These are phyloP conservation scores for Colletotrichum liaoningense DNA, from an alignment of 2,329 filamentous ascomycete species.

Conservation along the genomic window DNA sequence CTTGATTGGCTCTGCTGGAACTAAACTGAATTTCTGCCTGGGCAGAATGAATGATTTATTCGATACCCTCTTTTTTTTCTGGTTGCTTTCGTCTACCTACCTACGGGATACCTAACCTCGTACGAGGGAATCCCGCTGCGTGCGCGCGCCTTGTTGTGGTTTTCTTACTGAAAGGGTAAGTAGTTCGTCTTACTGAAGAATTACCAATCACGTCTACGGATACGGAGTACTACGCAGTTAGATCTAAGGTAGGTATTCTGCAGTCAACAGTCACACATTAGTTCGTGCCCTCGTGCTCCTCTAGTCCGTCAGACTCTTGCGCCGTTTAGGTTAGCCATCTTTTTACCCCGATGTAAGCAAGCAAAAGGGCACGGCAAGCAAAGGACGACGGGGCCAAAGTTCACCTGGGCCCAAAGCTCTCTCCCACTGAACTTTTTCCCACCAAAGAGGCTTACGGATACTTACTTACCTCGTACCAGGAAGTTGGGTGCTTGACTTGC, in stretches of 20 bases:
- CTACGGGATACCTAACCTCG: background rate
- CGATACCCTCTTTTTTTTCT: background rate
- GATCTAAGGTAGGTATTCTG: background rate
- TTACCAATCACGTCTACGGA: background rate
- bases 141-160: background rate
- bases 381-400: too few relatives aligned
- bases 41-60: constrained; percentile 8
- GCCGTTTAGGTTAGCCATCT: too few relatives aligned
- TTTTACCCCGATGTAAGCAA: too few relatives aligned
- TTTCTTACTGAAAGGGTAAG: background rate
- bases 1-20: constrained; percentile 3
- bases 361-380: too few relatives aligned
- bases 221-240: too few relatives aligned
- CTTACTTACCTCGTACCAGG: background rate
- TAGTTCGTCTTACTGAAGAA: background rate
- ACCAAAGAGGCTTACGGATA: background rate
- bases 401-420: too few relatives aligned
- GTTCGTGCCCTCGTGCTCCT: background rate
- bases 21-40: constrained; percentile 25
- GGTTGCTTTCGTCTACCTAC: background rate
- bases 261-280: background rate
- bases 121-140: background rate
- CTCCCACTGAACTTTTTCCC: background rate
- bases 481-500: background rate
- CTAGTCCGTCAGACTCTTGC: background rate